A percentile compares a stretch with the other conserved stretches of the same genome.
Evolutionary conservation across 2,329 filamentous ascomycete species (phyloP).

Genomic region (Aureobasidium lini): DNA sequence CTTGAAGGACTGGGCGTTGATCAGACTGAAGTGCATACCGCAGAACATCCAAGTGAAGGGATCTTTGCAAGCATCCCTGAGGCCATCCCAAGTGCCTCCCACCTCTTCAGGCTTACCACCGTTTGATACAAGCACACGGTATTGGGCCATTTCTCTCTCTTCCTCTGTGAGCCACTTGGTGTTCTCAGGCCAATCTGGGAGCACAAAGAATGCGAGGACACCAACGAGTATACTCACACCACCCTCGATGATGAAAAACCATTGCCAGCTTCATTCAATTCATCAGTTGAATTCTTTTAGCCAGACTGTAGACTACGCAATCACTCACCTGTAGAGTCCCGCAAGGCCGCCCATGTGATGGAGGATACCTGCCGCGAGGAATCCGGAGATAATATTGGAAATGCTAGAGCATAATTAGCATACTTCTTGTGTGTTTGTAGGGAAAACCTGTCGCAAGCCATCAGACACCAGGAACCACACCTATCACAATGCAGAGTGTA

Average conservation of each 20-base stretch:
- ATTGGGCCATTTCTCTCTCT: slow-evolving; percentile 45
- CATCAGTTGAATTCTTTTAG: neutral
- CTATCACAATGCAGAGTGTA: too few species aligned
- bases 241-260: slow-evolving; percentile 38
- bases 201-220: neutral
- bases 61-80: slow-evolving; percentile 28
- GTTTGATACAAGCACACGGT: slow-evolving; percentile 25
- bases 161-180: slow-evolving; percentile 46
- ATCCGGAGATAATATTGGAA: neutral
- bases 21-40: slow-evolving; percentile 33
- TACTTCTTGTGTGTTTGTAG: too few species aligned
- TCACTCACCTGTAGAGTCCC: slow-evolving; percentile 28
- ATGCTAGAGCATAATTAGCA: too few species aligned
- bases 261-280: slow-evolving; percentile 24
- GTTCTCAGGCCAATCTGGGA: slow-evolving; percentile 42
- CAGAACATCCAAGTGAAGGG: slow-evolving; percentile 36
- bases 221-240: slow-evolving; percentile 25
- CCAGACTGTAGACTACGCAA: neutral
- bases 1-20: slow-evolving; percentile 28
- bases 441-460: too few species aligned
- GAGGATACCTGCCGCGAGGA: slow-evolving; percentile 1
- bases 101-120: slow-evolving; percentile 33
- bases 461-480: too few species aligned
- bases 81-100: slow-evolving; percentile 33
- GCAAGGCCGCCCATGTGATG: slow-evolving; percentile 25